Percentiles rank a stretch among this genome's conserved stretches.
Conservation (phyloP, 805 yeast species). For the Saccharomycopsis guyanensis region DNA sequence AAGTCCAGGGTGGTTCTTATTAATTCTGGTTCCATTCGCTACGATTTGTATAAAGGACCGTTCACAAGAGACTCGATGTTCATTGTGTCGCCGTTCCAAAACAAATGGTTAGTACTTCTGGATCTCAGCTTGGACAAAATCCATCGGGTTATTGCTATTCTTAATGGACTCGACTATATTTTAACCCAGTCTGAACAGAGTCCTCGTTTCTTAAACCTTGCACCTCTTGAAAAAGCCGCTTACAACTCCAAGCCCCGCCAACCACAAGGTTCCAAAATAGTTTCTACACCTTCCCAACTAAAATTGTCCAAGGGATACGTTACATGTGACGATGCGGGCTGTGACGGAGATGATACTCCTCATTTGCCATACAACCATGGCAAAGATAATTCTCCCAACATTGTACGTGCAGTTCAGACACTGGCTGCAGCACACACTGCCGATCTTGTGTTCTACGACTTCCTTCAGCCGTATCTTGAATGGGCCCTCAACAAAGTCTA, state of each 20-base stretch:
- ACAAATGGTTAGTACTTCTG: slow-evolving; percentile 64
- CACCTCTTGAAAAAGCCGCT: slow-evolving; percentile 18
- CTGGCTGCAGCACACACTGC: slow-evolving; percentile 30
- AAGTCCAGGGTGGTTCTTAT: slow-evolving; percentile 48
- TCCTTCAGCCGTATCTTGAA: slow-evolving; percentile 48
- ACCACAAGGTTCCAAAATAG: background rate
- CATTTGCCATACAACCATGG: slow-evolving; percentile 43
- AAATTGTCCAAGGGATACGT: slow-evolving; percentile 58
- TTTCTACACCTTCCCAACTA: background rate
- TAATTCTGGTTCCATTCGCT: slow-evolving; percentile 85
- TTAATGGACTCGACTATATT: slow-evolving; percentile 53
- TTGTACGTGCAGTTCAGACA: slow-evolving; percentile 45
- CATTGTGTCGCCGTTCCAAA: slow-evolving; percentile 79
- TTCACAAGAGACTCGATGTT: slow-evolving; percentile 75
- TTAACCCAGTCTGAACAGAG: slow-evolving; percentile 12
- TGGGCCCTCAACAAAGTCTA: slow-evolving; percentile 35
- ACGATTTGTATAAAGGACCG: slow-evolving; percentile 77
- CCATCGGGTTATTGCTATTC: slow-evolving; percentile 38
- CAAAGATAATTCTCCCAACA: slow-evolving; percentile 66
- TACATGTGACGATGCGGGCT: slow-evolving; percentile 79
- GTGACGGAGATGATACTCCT: slow-evolving; percentile 78
- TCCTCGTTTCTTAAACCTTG: background rate
- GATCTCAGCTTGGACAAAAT: slow-evolving; percentile 56
- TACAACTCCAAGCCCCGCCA: slow-evolving; percentile 18
- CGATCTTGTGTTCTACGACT: slow-evolving; percentile 75